Conservation (phyloP, 2,329 filamentous ascomycete genomes). For the Aspergillus sp. region DNA sequence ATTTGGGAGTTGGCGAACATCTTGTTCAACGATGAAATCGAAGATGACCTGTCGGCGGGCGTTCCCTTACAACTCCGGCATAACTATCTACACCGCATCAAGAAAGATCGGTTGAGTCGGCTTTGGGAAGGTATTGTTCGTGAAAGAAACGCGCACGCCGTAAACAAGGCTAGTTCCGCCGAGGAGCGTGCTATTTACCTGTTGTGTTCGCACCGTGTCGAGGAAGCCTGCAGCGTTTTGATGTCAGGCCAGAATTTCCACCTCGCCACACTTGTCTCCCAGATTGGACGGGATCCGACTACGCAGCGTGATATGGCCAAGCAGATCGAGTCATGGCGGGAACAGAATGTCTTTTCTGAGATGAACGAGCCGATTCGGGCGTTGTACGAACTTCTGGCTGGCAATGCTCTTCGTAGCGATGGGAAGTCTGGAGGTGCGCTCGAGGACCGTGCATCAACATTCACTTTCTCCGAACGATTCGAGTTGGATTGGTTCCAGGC, state of each 20-base stretch:
- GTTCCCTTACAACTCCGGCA: constrained; percentile 40
- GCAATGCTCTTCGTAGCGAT: constrained; percentile 80
- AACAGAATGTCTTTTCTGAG: constrained; percentile 80
- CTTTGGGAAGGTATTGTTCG: constrained; percentile 48
- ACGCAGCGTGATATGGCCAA: constrained; percentile 72
- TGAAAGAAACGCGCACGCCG: constrained; percentile 66
- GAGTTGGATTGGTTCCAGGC: constrained; percentile 89
- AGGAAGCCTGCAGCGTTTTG: constrained; percentile 79
- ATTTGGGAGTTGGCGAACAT: constrained; percentile 87
- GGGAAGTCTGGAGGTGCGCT: constrained; percentile 69
- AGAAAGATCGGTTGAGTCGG: constrained; percentile 47
- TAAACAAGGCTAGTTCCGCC: constrained; percentile 61
- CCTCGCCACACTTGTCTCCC: constrained; percentile 78
- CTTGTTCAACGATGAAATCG: constrained; percentile 71
- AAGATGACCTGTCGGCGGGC: constrained; percentile 46
- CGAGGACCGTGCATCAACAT: constrained; percentile 78
- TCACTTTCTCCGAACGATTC: constrained; percentile 81
- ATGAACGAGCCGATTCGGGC: constrained; percentile 81
- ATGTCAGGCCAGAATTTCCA: constrained; percentile 75
- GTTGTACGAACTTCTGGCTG: constrained; percentile 84
- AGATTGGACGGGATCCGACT: constrained; percentile 71
- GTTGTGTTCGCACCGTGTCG: constrained; percentile 74
- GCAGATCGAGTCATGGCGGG: constrained; percentile 82
- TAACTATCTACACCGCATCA: constrained; percentile 45
- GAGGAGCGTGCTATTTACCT: constrained; percentile 84